Conservation (phyloP, 2,329 filamentous ascomycete genomes). For the Monilinia fructicola region DNA sequence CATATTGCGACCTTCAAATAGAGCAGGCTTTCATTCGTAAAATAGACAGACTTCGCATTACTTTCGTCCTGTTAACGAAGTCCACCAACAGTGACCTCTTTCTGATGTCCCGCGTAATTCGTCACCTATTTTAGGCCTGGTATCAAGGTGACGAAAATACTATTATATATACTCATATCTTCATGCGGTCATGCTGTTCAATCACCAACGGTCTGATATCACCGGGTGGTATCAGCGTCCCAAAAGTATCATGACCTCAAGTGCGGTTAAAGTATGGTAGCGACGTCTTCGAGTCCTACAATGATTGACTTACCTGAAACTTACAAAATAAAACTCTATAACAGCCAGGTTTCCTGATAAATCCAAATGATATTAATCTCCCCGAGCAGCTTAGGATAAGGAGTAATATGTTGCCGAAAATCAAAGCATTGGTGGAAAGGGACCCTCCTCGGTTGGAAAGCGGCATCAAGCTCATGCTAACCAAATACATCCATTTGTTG, state of each 20-base stretch:
- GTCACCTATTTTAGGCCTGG: not conserved
- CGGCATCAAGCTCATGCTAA: no score
- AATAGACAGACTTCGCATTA: not conserved
- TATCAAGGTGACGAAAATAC: not conserved
- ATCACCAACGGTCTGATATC: not conserved
- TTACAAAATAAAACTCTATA: not conserved
- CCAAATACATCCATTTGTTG: not conserved
- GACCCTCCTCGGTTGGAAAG: not conserved
- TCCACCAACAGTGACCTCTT: not conserved
- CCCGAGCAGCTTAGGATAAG: no score
- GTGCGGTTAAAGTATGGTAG: not conserved
- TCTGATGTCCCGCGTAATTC: not conserved
- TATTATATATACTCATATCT: not conserved
- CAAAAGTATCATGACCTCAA: no score
- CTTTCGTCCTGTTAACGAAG: not conserved
- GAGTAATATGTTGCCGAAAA: not conserved
- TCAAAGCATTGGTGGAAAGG: not conserved
- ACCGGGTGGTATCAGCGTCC: not conserved
- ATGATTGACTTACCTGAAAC: not conserved
- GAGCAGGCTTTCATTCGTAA: constrained; percentile 2
- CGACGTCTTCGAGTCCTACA: not conserved
- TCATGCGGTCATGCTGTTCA: not conserved
- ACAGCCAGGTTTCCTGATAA: not conserved
- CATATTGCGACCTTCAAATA: not conserved
- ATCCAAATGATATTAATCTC: not conserved